Conservation (phyloP, 805 yeast genomes). For the Suhomyces prunicola region DNA sequence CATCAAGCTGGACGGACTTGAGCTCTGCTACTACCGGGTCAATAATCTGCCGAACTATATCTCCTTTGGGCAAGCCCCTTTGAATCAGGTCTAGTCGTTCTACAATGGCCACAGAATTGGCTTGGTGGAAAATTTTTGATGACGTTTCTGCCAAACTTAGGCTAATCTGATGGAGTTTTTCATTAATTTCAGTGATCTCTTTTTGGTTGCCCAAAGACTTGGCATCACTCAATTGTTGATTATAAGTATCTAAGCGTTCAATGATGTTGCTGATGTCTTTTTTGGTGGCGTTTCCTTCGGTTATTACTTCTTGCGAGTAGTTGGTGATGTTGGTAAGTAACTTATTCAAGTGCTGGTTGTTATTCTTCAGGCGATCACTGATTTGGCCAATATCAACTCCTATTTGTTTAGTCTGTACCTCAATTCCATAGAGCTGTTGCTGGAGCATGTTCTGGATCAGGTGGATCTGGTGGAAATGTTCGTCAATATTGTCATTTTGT, state of each 20-base stretch:
- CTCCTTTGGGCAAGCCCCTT: constrained; percentile 10
- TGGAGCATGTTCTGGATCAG: constrained; percentile 24
- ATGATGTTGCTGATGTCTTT: constrained; percentile 24
- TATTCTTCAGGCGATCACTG: constrained; percentile 38
- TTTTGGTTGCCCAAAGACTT: neutral
- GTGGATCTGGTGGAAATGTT: constrained; percentile 31
- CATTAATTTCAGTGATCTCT: neutral
- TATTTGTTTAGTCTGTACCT: constrained; percentile 34
- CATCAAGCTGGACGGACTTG: constrained; percentile 22
- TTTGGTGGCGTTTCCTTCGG: constrained; percentile 36
- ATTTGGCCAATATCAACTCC: constrained; percentile 34
- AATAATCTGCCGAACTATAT: constrained; percentile 15
- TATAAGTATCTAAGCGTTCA: constrained; percentile 14
- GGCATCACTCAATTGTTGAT: neutral
- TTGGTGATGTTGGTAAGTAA: constrained; percentile 31
- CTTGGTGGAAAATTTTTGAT: neutral
- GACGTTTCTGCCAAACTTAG: neutral
- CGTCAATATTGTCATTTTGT: constrained; percentile 32
- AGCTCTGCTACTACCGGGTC: constrained; percentile 27
- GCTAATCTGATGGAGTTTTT: neutral
- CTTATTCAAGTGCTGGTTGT: constrained; percentile 35
- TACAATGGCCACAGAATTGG: neutral
- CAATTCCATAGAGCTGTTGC: constrained; percentile 27
- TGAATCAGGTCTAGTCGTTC: constrained; percentile 1
- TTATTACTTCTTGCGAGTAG: constrained; percentile 33